These are phyloP conservation scores for Chlamydomonas incerta DNA, from an alignment of 139 green algal genomes.

Conservation along the genomic window DNA sequence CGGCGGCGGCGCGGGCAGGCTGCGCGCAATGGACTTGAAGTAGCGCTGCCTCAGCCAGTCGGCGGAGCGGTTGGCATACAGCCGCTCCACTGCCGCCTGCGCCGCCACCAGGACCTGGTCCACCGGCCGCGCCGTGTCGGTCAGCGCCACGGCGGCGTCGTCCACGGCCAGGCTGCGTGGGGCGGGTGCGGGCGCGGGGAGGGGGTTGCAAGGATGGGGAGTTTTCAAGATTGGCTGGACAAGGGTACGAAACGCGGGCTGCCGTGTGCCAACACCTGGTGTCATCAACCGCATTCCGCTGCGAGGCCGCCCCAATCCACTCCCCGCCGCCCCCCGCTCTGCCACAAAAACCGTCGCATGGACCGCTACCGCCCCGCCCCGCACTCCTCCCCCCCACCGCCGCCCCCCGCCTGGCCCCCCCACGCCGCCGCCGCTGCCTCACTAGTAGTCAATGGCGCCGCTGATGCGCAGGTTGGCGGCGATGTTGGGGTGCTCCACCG, in stretches of 20 bases:
- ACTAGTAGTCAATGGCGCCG: slow-evolving; percentile 30
- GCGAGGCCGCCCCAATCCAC: no score
- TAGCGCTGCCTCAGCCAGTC: slow-evolving; percentile 15
- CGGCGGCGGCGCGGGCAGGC: neutral
- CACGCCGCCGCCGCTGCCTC: no score
- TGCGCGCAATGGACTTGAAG: slow-evolving; percentile 6
- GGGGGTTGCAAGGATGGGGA: no score
- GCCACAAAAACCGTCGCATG: no score
- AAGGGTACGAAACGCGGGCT: no score
- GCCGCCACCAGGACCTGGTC: neutral
- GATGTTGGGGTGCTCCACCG: slow-evolving; percentile 10
- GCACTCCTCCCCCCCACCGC: neutral
- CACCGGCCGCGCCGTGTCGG: neutral
- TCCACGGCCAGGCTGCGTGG: slow-evolving; percentile 20
- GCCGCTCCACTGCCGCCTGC: neutral
- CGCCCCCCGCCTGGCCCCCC: neutral
- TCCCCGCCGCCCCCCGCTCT: no score
- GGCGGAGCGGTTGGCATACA: neutral
- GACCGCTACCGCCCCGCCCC: no score
- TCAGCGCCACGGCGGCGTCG: neutral
- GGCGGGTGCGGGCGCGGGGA: no score
- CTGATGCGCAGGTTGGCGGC: slow-evolving; percentile 26
- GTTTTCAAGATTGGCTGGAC: no score
- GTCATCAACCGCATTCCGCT: no score
- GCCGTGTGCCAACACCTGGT: no score